phyloP scores from a whole-genome alignment of 129 eudicot genomes.

The Erigeron canadensis region DNA sequence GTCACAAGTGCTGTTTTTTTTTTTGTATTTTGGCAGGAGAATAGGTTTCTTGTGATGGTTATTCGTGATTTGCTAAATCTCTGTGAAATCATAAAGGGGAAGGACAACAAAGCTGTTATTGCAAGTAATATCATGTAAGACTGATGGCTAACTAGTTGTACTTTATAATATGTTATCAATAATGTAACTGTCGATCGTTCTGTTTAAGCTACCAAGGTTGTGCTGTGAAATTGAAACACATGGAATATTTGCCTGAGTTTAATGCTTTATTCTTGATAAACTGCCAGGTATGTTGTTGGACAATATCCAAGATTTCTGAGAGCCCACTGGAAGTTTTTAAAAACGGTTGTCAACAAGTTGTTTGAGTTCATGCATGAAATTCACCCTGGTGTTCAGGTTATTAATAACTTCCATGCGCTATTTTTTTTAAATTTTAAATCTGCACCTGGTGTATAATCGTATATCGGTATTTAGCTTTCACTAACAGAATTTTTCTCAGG shows the following conservation, averaged over 20 bases:
- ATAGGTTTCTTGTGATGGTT: conserved; percentile 97
- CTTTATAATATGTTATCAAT: neutral
- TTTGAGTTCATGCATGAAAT: conserved; percentile 99
- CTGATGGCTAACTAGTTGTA: neutral
- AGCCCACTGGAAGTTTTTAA: conserved; percentile 98
- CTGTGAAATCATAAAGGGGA: conserved; percentile 94
- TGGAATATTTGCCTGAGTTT: neutral
- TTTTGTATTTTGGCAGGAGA: conserved; percentile 58
- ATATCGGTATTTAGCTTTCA: conserved; percentile 5
- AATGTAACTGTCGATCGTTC: neutral
- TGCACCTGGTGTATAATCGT: conserved; percentile 7
- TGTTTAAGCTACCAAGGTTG: neutral
- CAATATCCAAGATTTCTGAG: conserved; percentile 96
- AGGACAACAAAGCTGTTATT: conserved; percentile 98
- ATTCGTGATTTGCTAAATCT: conserved; percentile 91
- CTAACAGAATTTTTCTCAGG: neutral
- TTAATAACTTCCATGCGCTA: neutral
- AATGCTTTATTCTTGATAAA: conserved; percentile 24
- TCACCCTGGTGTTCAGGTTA: conserved; percentile 99
- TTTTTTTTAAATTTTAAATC: neutral
- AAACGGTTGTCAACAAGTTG: conserved; percentile 94
- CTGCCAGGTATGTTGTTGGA: conserved; percentile 95
- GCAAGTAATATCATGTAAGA: conserved; percentile 97
- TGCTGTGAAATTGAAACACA: neutral
- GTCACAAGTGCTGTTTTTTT: neutral